Percentiles rank a stretch among this genome's conserved stretches.
Evolutionary conservation across 73 alveolate genomes (phyloP).

Genomic region (Paramecium primaurelia): DNA sequence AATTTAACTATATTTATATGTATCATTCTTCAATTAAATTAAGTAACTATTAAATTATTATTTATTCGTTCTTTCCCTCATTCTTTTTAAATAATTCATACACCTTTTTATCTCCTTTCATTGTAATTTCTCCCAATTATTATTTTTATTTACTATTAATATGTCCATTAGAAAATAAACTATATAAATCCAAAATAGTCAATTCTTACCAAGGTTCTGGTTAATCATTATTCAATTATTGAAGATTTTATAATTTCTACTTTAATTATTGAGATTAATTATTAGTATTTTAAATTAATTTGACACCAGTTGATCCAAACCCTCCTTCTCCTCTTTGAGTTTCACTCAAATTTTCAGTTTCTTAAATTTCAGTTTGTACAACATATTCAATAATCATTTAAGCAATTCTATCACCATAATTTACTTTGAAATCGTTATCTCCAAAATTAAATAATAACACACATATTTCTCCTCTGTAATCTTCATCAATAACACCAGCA

Average conservation of each 20-base stretch:
- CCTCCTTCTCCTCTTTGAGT: slow-evolving; percentile 93
- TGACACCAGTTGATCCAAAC: slow-evolving; percentile 91
- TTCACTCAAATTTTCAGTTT: slow-evolving; percentile 76
- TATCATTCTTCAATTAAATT: slow-evolving; percentile 3
- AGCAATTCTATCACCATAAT: slow-evolving; percentile 91
- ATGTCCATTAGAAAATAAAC: background rate
- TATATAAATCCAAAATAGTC: background rate
- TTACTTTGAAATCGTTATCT: slow-evolving; percentile 72
- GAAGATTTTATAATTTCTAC: background rate
- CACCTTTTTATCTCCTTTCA: background rate
- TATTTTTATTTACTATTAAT: background rate
- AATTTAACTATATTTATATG: background rate
- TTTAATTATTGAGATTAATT: background rate
- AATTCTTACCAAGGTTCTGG: slow-evolving; percentile 13
- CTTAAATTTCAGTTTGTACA: slow-evolving; percentile 71
- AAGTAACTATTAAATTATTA: background rate
- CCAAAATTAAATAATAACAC: slow-evolving; percentile 76
- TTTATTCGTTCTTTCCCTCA: slow-evolving; percentile 20
- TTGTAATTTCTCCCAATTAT: background rate
- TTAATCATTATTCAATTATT: background rate
- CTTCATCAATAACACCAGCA: slow-evolving; percentile 94
- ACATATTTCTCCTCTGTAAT: slow-evolving; percentile 90
- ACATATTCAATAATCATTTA: slow-evolving; percentile 85
- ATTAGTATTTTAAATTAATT: background rate
- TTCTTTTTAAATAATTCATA: background rate